Conservation (phyloP, 768 basidiomycete species). For the Dacryopinax primogenitus region DNA sequence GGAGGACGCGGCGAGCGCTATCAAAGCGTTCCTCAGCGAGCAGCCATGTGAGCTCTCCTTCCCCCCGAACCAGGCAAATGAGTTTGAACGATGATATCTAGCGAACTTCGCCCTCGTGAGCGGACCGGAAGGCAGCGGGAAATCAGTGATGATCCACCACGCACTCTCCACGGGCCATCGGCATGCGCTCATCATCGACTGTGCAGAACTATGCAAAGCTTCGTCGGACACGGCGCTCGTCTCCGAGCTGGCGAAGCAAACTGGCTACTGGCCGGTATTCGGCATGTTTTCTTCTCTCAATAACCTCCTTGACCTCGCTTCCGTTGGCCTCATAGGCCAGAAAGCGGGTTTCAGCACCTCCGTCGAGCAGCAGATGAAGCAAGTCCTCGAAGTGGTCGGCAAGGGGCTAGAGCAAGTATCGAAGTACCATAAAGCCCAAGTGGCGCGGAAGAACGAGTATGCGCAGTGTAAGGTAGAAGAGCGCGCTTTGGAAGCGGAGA, state of each 20-base stretch:
- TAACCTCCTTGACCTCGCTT: slow-evolving; percentile 80
- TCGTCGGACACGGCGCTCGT: slow-evolving; percentile 58
- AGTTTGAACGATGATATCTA: slow-evolving; percentile 26
- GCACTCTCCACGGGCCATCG: slow-evolving; percentile 37
- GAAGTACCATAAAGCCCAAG: slow-evolving; percentile 30
- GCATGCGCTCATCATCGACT: slow-evolving; percentile 69
- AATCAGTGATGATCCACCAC: slow-evolving; percentile 44
- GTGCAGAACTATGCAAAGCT: slow-evolving; percentile 55
- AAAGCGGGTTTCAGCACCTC: slow-evolving; percentile 82
- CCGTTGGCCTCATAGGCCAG: slow-evolving; percentile 87
- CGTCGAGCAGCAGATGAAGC: slow-evolving; percentile 66
- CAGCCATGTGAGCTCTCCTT: slow-evolving; percentile 37
- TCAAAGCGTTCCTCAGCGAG: slow-evolving; percentile 18
- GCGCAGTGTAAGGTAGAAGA: slow-evolving; percentile 30
- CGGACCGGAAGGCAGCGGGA: slow-evolving; percentile 76
- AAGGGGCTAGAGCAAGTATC: slow-evolving; percentile 54
- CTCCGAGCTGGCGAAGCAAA: slow-evolving; percentile 57
- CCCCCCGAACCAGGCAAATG: slow-evolving; percentile 68
- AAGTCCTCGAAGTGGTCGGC: slow-evolving; percentile 69
- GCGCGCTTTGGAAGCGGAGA: slow-evolving; percentile 29
- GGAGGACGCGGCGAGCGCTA: not conserved
- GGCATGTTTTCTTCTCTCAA: slow-evolving; percentile 69
- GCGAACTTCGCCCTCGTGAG: slow-evolving; percentile 67
- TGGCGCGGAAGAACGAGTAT: slow-evolving; percentile 31
- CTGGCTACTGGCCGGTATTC: slow-evolving; percentile 83